Evolutionary conservation across 352 stramenopile species (phyloP).

Genomic region (Globisporangium sylvaticum): DNA sequence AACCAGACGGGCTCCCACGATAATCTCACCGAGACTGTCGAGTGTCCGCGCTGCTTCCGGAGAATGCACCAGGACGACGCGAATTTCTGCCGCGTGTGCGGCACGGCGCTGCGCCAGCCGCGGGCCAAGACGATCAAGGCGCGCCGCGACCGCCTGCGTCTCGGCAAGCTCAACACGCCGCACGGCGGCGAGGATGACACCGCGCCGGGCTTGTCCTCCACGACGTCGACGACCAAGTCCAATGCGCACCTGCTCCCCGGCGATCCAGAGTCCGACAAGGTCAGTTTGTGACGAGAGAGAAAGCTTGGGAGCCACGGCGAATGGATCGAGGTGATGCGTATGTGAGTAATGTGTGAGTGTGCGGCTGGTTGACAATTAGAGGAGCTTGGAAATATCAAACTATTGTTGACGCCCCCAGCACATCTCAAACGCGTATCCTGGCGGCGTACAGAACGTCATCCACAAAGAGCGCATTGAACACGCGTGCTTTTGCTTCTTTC

Average conservation of each 20-base stretch:
- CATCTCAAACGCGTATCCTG: background rate
- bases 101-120: conserved; percentile 49
- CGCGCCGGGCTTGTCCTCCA: conserved; percentile 33
- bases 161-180: conserved; percentile 51
- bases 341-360: background rate
- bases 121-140: conserved; percentile 62
- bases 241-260: conserved; percentile 40
- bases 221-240: conserved; percentile 59
- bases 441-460: background rate
- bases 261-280: conserved; percentile 15
- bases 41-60: conserved; percentile 67
- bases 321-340: background rate
- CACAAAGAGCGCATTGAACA: background rate
- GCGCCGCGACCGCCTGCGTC: conserved; percentile 46
- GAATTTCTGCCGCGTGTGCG: conserved; percentile 74
- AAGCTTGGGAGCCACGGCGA: background rate
- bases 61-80: conserved; percentile 74
- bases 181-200: conserved; percentile 29
- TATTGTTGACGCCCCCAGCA: background rate
- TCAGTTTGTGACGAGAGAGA: conserved; percentile 23
- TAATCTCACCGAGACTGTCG: conserved; percentile 50
- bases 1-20: conserved; percentile 52
- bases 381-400: background rate
- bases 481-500: conserved; percentile 21
- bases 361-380: background rate